phyloP scores from a whole-genome alignment of 2,329 filamentous ascomycete genomes.

The Passalora sequoiae region DNA sequence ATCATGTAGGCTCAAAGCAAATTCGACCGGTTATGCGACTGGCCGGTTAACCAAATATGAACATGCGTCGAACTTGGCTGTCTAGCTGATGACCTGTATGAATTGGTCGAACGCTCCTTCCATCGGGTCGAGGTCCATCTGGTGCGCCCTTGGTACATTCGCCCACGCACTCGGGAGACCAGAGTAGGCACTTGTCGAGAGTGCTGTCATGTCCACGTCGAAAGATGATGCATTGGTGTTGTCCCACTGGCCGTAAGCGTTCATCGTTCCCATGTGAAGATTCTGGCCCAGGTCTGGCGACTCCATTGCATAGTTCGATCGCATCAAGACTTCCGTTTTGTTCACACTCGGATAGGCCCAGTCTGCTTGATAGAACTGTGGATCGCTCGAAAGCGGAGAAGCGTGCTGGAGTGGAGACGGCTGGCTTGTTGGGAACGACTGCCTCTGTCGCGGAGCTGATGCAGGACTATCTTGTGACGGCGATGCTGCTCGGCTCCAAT shows the following conservation, averaged over 20 bases:
- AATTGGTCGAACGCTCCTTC: slow-evolving; percentile 31
- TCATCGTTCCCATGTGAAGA: slow-evolving; percentile 7
- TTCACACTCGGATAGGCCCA: slow-evolving; percentile 23
- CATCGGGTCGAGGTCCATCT: slow-evolving; percentile 30
- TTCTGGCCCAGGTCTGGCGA: slow-evolving; percentile 14
- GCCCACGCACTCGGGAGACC: background rate
- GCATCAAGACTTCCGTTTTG: slow-evolving; percentile 20
- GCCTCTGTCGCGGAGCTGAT: slow-evolving; percentile 9
- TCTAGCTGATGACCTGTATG: slow-evolving; percentile 24
- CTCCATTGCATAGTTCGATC: slow-evolving; percentile 20
- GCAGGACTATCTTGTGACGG: slow-evolving; percentile 27
- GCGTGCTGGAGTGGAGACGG: slow-evolving; percentile 25
- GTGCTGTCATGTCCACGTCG: slow-evolving; percentile 10
- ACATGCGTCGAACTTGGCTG: background rate
- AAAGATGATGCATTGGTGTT: slow-evolving; percentile 6
- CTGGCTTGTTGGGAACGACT: slow-evolving; percentile 14
- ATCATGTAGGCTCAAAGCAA: slow-evolving; percentile 4
- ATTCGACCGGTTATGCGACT: background rate
- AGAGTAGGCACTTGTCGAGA: slow-evolving; percentile 1
- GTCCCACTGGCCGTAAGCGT: slow-evolving; percentile 12
- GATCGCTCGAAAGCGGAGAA: slow-evolving; percentile 25
- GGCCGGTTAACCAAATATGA: background rate
- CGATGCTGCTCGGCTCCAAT: slow-evolving; percentile 27
- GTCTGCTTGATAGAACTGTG: slow-evolving; percentile 30
- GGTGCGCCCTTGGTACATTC: background rate